phyloP scores from a whole-genome alignment of 805 yeast genomes.

The Monosporozyma siamensis region DNA sequence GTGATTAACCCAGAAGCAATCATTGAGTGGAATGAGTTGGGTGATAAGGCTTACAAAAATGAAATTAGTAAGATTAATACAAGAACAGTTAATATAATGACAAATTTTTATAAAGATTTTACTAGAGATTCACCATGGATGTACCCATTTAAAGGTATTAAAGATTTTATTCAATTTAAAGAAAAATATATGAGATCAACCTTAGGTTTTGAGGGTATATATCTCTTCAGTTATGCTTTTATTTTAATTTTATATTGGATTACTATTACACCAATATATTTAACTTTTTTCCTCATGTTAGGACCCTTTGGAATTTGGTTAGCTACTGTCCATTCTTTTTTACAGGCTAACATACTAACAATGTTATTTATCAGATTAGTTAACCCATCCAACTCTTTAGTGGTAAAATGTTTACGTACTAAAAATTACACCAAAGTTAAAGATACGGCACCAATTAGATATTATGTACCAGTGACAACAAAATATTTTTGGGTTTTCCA shows the following conservation, averaged over 20 bases:
- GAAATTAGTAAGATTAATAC: conserved; percentile 8
- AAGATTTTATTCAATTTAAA: conserved; percentile 11
- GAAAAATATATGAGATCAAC: conserved; percentile 11
- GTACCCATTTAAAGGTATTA: conserved; percentile 21
- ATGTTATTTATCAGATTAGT: conserved; percentile 27
- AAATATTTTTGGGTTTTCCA: conserved; percentile 24
- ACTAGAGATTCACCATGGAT: conserved; percentile 16
- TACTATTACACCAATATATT: conserved; percentile 26
- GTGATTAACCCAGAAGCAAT: conserved; percentile 13
- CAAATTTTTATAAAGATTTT: conserved; percentile 19
- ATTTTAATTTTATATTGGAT: conserved; percentile 22
- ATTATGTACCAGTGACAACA: conserved; percentile 21
- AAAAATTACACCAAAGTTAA: conserved; percentile 8
- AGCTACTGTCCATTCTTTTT: conserved; percentile 22
- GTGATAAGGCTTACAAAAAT: conserved; percentile 11
- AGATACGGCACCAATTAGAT: conserved; percentile 16
- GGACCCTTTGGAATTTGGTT: conserved; percentile 26
- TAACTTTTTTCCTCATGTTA: conserved; percentile 19
- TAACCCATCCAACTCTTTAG: conserved; percentile 17
- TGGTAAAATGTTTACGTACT: conserved; percentile 8
- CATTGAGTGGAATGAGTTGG: conserved; percentile 7
- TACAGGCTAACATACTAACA: conserved; percentile 26
- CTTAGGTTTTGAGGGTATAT: conserved; percentile 10
- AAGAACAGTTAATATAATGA: conserved; percentile 8
- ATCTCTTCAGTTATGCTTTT: conserved; percentile 14